Evolutionary conservation across 495 filamentous ascomycete genomes (phyloP).

Genomic region (Cladorrhinum samala): DNA sequence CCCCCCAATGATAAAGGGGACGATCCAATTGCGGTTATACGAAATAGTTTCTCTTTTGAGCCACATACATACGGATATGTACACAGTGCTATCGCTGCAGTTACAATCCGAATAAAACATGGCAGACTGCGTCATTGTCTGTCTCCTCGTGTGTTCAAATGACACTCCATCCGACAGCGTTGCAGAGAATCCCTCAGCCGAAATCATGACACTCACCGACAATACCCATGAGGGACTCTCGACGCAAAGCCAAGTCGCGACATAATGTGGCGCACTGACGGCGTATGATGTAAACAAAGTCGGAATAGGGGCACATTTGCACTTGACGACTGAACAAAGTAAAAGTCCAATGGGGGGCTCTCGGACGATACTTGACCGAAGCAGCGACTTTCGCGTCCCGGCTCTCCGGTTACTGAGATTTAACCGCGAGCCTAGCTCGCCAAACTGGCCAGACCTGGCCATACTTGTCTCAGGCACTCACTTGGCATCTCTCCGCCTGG

Average conservation of each 20-base stretch:
- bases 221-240: not conserved
- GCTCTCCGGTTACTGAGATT: slow-evolving; percentile 22
- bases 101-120: no score
- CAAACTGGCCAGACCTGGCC: slow-evolving; percentile 6
- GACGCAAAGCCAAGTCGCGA: no score
- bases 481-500: slow-evolving; percentile 3
- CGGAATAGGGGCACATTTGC: not conserved
- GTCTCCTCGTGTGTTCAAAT: no score
- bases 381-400: slow-evolving; percentile 22
- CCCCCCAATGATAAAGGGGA: no score
- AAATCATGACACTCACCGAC: no score
- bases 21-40: no score
- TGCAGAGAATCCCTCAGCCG: no score
- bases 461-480: slow-evolving; percentile 5
- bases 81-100: no score
- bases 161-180: no score
- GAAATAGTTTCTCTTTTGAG: no score
- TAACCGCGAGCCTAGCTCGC: slow-evolving; percentile 21
- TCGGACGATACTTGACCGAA: slow-evolving; percentile 16
- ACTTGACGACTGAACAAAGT: slow-evolving; percentile 1
- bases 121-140: no score
- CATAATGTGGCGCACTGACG: slow-evolving; percentile 2
- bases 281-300: slow-evolving; percentile 4
- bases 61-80: no score
- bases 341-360: not conserved